These are phyloP conservation scores for Chalaropsis thielavioides DNA, from an alignment of 2,329 filamentous ascomycete species.

Conservation along the genomic window DNA sequence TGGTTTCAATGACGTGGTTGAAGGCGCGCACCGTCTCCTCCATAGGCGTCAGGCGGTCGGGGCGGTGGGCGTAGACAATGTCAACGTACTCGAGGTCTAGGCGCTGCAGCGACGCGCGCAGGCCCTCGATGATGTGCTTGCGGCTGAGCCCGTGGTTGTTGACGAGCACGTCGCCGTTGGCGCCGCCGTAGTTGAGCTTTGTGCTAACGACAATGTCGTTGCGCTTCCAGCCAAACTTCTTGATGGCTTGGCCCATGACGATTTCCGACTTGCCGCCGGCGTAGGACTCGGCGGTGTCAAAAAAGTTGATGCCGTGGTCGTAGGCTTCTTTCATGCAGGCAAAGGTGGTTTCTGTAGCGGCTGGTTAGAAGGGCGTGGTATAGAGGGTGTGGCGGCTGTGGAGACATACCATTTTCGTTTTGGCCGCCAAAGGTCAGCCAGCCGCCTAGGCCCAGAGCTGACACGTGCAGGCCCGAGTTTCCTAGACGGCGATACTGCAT, in stretches of 20 bases:
- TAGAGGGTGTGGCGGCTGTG: no score
- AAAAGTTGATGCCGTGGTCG: slow-evolving; percentile 47
- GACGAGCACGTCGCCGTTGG: slow-evolving; percentile 44
- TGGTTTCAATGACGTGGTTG: slow-evolving; percentile 34
- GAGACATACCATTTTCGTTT: slow-evolving; percentile 14
- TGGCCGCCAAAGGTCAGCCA: slow-evolving; percentile 56
- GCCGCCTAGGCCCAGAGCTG: slow-evolving; percentile 48
- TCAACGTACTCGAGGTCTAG: slow-evolving; percentile 49
- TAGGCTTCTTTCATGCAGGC: slow-evolving; percentile 48
- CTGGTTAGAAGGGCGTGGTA: background rate
- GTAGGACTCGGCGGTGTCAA: slow-evolving; percentile 46
- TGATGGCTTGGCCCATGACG: slow-evolving; percentile 47
- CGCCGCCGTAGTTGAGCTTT: slow-evolving; percentile 52
- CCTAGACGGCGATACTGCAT: slow-evolving; percentile 32
- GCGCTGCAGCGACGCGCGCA: slow-evolving; percentile 43
- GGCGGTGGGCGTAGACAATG: slow-evolving; percentile 53
- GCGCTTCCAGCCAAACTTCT: slow-evolving; percentile 45
- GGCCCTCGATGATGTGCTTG: slow-evolving; percentile 56
- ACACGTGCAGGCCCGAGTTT: slow-evolving; percentile 44
- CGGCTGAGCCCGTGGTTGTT: slow-evolving; percentile 54
- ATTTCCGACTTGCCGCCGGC: slow-evolving; percentile 46
- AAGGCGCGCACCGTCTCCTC: slow-evolving; percentile 57
- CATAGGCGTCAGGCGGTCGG: slow-evolving; percentile 53
- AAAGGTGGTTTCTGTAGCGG: slow-evolving; percentile 31
- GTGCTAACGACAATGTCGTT: slow-evolving; percentile 48